Evolutionary conservation across 129 eudicot genomes (phyloP).

Genomic region (Helichrysum umbraculigerum): DNA sequence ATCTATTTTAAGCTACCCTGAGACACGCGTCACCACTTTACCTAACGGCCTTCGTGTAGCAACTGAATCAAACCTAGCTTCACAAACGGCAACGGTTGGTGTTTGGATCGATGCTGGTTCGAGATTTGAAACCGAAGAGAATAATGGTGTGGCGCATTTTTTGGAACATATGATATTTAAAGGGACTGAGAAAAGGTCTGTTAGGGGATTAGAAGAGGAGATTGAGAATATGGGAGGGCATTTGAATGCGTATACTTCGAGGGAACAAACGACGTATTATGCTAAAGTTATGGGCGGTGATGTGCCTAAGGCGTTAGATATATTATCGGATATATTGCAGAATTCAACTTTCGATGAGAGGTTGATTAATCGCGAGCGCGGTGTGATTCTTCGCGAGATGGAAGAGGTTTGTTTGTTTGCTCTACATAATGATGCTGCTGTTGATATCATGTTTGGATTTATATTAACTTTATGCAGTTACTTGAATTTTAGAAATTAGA

Average conservation of each 20-base stretch:
- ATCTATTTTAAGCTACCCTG: slow-evolving; percentile 64
- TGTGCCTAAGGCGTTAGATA: slow-evolving; percentile 67
- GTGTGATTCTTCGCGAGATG: slow-evolving; percentile 86
- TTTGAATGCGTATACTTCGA: slow-evolving; percentile 80
- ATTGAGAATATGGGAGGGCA: slow-evolving; percentile 99
- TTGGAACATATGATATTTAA: slow-evolving; percentile 86
- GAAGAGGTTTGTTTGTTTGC: slow-evolving; percentile 55
- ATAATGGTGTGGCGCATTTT: slow-evolving; percentile 85
- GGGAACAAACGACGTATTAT: slow-evolving; percentile 81
- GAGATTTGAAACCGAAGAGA: slow-evolving; percentile 72
- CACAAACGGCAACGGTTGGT: slow-evolving; percentile 79
- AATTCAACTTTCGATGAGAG: slow-evolving; percentile 74
- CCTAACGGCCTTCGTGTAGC: slow-evolving; percentile 94
- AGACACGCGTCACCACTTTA: slow-evolving; percentile 77
- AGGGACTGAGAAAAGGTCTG: slow-evolving; percentile 63
- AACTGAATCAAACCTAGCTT: slow-evolving; percentile 69
- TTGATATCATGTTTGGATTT: not conserved
- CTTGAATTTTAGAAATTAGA: not conserved
- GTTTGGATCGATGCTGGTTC: slow-evolving; percentile 92
- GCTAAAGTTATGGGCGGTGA: slow-evolving; percentile 68
- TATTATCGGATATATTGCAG: slow-evolving; percentile 83
- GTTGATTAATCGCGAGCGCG: slow-evolving; percentile 67
- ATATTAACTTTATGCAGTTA: not conserved
- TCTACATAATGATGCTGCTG: not conserved
- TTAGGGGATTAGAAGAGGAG: slow-evolving; percentile 74